Evolutionary conservation across 2,329 filamentous ascomycete genomes (phyloP).

Genomic region (Microdochium bolleyi): DNA sequence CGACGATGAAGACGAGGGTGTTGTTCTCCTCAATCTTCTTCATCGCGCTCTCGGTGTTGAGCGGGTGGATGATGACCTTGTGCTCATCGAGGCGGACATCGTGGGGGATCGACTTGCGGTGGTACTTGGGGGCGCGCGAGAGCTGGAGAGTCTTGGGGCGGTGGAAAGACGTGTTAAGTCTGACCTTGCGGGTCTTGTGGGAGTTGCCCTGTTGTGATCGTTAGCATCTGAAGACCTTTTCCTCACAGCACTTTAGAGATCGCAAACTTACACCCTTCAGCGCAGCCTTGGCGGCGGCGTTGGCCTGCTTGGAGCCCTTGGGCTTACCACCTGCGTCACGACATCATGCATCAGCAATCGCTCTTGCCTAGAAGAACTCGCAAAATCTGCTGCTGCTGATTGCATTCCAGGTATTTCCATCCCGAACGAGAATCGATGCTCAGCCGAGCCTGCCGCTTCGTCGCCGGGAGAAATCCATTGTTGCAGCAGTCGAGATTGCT

Average conservation of each 20-base stretch:
- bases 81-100: slow-evolving; percentile 89
- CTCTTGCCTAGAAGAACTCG: slow-evolving; percentile 58
- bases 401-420: slow-evolving; percentile 25
- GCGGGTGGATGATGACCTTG: slow-evolving; percentile 95
- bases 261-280: slow-evolving; percentile 78
- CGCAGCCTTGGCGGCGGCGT: slow-evolving; percentile 89
- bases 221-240: not conserved
- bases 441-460: not conserved
- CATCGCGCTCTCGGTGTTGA: slow-evolving; percentile 99
- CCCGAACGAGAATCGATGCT: slow-evolving; percentile 8
- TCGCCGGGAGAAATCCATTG: slow-evolving; percentile 1
- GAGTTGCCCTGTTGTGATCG: slow-evolving; percentile 34
- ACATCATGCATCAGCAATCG: slow-evolving; percentile 62
- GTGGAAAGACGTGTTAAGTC: slow-evolving; percentile 92
- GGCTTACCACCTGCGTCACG: slow-evolving; percentile 44
- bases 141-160: slow-evolving; percentile 92
- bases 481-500: not conserved
- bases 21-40: slow-evolving; percentile 99
- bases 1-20: slow-evolving; percentile 96
- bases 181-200: slow-evolving; percentile 89
- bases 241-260: not conserved
- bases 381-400: slow-evolving; percentile 69
- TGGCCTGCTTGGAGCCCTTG: slow-evolving; percentile 77
- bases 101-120: slow-evolving; percentile 88
- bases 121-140: slow-evolving; percentile 89